Conservation (phyloP, 2,329 filamentous ascomycete genomes). For the Corinectria fuckeliana region DNA sequence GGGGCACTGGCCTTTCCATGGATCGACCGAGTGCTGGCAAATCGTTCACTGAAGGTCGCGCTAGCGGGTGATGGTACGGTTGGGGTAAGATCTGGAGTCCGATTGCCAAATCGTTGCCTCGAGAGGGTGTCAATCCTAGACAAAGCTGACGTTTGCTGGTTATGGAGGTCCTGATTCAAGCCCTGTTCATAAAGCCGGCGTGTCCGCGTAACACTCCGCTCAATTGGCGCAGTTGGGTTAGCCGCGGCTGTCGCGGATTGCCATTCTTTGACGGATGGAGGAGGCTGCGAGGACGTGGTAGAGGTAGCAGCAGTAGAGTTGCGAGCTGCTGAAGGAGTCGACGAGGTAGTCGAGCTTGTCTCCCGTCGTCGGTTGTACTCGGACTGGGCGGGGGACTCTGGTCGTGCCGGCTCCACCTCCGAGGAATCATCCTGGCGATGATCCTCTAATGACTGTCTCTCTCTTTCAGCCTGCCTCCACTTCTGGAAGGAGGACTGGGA, state of each 20-base stretch:
- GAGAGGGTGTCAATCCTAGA: slow-evolving; percentile 82
- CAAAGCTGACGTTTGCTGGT: slow-evolving; percentile 78
- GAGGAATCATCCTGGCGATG: slow-evolving; percentile 25
- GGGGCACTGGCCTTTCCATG: slow-evolving; percentile 68
- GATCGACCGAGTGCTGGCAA: slow-evolving; percentile 53
- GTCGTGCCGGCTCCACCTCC: slow-evolving; percentile 38
- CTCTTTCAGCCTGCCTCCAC: slow-evolving; percentile 68
- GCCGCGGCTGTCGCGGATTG: slow-evolving; percentile 49
- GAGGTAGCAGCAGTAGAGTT: slow-evolving; percentile 91
- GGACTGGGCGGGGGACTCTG: slow-evolving; percentile 57
- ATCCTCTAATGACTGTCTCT: slow-evolving; percentile 51
- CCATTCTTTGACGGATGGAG: slow-evolving; percentile 59
- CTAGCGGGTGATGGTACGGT: slow-evolving; percentile 55
- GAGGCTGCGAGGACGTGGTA: slow-evolving; percentile 72
- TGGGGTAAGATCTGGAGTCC: slow-evolving; percentile 57
- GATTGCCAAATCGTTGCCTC: slow-evolving; percentile 61
- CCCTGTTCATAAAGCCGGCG: slow-evolving; percentile 84
- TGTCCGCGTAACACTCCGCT: slow-evolving; percentile 72
- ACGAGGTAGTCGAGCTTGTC: slow-evolving; percentile 85
- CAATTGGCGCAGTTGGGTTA: slow-evolving; percentile 53
- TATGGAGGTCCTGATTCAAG: slow-evolving; percentile 78
- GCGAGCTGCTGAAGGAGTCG: slow-evolving; percentile 68
- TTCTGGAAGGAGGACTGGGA: slow-evolving; percentile 83
- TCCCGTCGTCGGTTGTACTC: slow-evolving; percentile 79
- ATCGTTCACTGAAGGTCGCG: slow-evolving; percentile 53